Conservation (phyloP, 2,329 filamentous ascomycete species). For the Aspergillus phoenicis region DNA sequence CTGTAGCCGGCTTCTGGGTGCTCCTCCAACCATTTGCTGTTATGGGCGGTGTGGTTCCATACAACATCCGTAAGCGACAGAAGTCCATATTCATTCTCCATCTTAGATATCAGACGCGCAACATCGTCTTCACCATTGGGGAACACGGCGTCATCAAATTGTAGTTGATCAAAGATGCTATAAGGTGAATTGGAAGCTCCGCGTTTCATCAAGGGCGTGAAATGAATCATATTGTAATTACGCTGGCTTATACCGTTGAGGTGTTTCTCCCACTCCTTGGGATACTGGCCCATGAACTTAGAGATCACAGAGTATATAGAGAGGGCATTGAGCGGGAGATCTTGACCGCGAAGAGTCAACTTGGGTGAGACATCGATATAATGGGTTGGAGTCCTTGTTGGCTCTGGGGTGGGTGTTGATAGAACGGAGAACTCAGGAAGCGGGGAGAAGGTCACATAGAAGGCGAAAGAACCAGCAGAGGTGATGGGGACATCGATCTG, state of each 20-base stretch:
- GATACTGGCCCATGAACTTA: constrained; percentile 96
- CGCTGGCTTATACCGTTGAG: constrained; percentile 83
- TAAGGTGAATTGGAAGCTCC: constrained; percentile 95
- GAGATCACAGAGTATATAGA: constrained; percentile 93
- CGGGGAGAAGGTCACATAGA: constrained; percentile 89
- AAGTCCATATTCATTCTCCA: constrained; percentile 82
- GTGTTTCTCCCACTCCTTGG: constrained; percentile 86
- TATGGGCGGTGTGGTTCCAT: constrained; percentile 96
- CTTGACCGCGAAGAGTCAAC: constrained; percentile 71
- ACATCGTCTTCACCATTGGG: constrained; percentile 84
- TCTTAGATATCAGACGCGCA: constrained; percentile 71
- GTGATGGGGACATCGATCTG: constrained; percentile 87
- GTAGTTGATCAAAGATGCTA: constrained; percentile 89
- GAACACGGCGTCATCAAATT: constrained; percentile 81
- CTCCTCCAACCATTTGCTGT: constrained; percentile 89
- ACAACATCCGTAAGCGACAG: constrained; percentile 94
- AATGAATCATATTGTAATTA: constrained; percentile 99
- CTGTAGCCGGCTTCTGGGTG: constrained; percentile 98
- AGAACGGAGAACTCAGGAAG: constrained; percentile 74
- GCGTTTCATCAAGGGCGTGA: constrained; percentile 87
- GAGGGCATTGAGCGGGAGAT: constrained; percentile 80
- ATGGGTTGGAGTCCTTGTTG: constrained; percentile 73
- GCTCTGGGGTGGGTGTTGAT: constrained; percentile 52
- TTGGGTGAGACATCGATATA: constrained; percentile 93
- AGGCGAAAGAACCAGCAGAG: constrained; percentile 84